Evolutionary conservation across 306 rosid genomes (phyloP).

Genomic region (Gynostemma pentaphyllum): DNA sequence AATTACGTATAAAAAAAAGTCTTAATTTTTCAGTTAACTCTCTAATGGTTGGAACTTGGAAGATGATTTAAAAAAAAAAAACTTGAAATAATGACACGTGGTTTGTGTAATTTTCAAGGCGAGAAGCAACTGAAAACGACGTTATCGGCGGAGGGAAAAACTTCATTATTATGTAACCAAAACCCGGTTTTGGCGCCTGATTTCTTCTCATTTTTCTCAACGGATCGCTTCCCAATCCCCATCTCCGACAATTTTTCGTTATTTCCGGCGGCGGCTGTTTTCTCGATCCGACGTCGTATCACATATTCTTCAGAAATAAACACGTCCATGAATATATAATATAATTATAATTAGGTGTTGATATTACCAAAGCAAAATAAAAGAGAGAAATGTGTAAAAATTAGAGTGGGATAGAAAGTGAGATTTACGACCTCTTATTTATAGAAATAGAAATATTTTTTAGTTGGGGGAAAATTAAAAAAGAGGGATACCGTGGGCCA

Average conservation of each 20-base stretch:
- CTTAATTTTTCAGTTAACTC: too few relatives aligned
- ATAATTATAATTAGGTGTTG: not conserved
- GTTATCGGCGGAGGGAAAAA: constrained; percentile 4
- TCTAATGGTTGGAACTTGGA: too few relatives aligned
- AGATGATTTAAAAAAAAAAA: too few relatives aligned
- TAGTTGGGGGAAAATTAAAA: not conserved
- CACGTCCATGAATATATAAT: constrained; percentile 47
- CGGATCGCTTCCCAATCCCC: not conserved
- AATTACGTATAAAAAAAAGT: too few relatives aligned
- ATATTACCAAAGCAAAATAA: not conserved
- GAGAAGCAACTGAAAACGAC: constrained; percentile 31
- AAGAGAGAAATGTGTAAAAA: not conserved
- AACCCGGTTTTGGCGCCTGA: not conserved
- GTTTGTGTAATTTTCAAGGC: constrained; percentile 17
- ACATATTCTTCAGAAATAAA: constrained; percentile 51
- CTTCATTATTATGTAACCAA: not conserved
- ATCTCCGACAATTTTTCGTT: not conserved
- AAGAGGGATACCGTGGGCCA: constrained; percentile 35
- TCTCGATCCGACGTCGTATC: constrained; percentile 39
- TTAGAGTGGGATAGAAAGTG: not conserved
- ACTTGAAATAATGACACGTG: too few relatives aligned
- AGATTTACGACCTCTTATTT: not conserved
- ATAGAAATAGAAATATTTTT: not conserved
- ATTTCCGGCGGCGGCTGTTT: constrained; percentile 17
- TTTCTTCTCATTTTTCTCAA: not conserved